A percentile compares a stretch with the other conserved stretches of the same genome.
These are phyloP conservation scores for Aspergillus ostianus DNA, from an alignment of 495 filamentous ascomycete genomes.

Conservation along the genomic window DNA sequence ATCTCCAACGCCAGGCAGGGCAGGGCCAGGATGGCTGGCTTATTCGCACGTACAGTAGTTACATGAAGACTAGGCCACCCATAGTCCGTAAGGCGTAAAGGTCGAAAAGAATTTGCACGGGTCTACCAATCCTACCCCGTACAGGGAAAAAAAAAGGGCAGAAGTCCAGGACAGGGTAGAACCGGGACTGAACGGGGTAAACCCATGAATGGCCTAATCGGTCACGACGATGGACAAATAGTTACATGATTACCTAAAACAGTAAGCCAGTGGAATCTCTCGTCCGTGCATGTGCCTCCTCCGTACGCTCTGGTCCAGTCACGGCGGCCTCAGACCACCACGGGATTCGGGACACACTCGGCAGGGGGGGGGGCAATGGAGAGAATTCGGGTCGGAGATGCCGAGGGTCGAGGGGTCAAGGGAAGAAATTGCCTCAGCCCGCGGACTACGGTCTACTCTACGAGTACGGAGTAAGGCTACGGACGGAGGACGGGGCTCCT, in stretches of 20 bases:
- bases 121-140: no score
- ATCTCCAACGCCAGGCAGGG: background rate
- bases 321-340: conserved; percentile 23
- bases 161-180: conserved; percentile 1
- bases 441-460: conserved; percentile 1
- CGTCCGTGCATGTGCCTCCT: no score
- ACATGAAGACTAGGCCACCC: no score
- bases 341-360: conserved; percentile 29
- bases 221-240: conserved; percentile 8
- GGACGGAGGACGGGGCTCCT: conserved; percentile 3
- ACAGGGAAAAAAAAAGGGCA: background rate
- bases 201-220: background rate
- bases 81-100: no score
- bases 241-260: conserved; percentile 19
- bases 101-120: no score
- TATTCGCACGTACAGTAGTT: background rate
- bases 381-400: conserved; percentile 22
- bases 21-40: background rate
- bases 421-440: conserved; percentile 18
- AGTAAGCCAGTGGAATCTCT: conserved; percentile 3
- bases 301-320: conserved; percentile 4
- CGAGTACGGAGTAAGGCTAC: background rate
- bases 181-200: background rate
- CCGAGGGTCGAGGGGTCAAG: conserved; percentile 15
- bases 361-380: conserved; percentile 9